phyloP scores from a whole-genome alignment of 2,329 filamentous ascomycete species.

The Fulvia fulva region DNA sequence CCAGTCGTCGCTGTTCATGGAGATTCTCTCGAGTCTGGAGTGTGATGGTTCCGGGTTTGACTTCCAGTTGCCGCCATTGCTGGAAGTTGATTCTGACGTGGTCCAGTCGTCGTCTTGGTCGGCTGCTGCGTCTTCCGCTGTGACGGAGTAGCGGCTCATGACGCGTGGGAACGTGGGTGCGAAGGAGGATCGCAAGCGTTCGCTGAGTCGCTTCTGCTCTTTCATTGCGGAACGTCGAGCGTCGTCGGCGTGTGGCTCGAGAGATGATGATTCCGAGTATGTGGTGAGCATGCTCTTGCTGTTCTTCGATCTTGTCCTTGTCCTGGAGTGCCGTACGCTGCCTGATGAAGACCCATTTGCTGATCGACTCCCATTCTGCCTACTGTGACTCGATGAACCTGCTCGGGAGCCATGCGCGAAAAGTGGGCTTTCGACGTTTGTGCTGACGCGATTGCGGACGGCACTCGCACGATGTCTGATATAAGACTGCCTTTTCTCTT shows the following conservation, averaged over 20 bases:
- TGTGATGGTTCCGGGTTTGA: background rate
- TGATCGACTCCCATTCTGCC: constrained; percentile 17
- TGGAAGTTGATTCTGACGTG: constrained; percentile 6
- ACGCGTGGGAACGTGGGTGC: constrained; percentile 30
- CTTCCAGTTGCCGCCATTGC: background rate
- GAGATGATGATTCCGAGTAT: constrained; percentile 30
- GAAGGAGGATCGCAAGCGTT: constrained; percentile 26
- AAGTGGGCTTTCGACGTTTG: constrained; percentile 36
- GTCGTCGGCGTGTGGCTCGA: constrained; percentile 24
- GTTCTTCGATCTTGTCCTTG: constrained; percentile 5
- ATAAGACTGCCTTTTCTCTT: constrained; percentile 42
- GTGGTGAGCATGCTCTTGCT: constrained; percentile 17
- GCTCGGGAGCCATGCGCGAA: constrained; percentile 36
- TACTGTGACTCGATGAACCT: constrained; percentile 16
- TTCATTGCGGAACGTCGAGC: constrained; percentile 2
- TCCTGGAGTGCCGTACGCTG: constrained; percentile 15
- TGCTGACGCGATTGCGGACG: constrained; percentile 19
- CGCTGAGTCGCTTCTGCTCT: constrained; percentile 26
- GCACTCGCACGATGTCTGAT: constrained; percentile 39
- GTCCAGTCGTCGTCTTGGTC: constrained; percentile 19
- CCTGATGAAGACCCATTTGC: constrained; percentile 18
- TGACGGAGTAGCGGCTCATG: constrained; percentile 18
- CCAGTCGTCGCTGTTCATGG: constrained; percentile 19
- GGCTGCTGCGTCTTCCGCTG: constrained; percentile 21
- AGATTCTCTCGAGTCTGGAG: background rate